These are phyloP conservation scores for Endocalyx cinctus DNA, from an alignment of 2,329 filamentous ascomycete species.

Conservation along the genomic window DNA sequence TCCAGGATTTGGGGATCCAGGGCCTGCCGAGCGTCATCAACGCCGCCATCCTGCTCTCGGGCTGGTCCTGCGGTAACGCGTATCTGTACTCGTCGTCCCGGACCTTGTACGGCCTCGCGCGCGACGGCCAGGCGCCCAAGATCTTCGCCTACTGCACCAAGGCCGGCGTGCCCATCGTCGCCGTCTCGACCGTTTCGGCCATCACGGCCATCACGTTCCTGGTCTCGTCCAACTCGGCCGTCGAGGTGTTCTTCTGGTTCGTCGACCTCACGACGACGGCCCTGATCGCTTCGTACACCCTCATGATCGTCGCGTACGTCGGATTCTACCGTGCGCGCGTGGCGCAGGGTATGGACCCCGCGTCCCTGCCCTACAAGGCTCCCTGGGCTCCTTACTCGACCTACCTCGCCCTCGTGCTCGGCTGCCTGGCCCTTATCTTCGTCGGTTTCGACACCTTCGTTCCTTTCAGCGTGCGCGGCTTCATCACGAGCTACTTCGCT, in stretches of 20 bases:
- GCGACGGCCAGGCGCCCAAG: slow-evolving; percentile 29
- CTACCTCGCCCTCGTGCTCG: slow-evolving; percentile 43
- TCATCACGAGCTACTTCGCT: slow-evolving; percentile 51
- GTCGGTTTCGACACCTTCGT: slow-evolving; percentile 53
- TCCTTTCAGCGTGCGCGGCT: slow-evolving; percentile 43
- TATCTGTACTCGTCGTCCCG: slow-evolving; percentile 16
- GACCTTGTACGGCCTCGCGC: slow-evolving; percentile 23
- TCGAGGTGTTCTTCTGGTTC: slow-evolving; percentile 36
- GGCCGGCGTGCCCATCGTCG: slow-evolving; percentile 40
- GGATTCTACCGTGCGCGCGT: slow-evolving; percentile 48
- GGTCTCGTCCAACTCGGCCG: slow-evolving; percentile 31
- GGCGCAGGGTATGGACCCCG: slow-evolving; percentile 45
- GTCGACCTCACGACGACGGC: slow-evolving; percentile 36
- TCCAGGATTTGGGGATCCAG: slow-evolving; percentile 48
- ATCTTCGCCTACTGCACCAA: slow-evolving; percentile 35
- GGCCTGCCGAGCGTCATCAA: slow-evolving; percentile 56
- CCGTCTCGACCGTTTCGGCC: slow-evolving; percentile 27
- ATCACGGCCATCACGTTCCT: slow-evolving; percentile 33
- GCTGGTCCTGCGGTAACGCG: slow-evolving; percentile 17
- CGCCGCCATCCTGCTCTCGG: slow-evolving; percentile 30
- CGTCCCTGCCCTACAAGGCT: slow-evolving; percentile 45
- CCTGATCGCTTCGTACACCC: slow-evolving; percentile 40
- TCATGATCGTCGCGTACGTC: slow-evolving; percentile 41
- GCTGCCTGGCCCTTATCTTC: slow-evolving; percentile 46
- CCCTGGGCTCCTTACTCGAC: slow-evolving; percentile 48